A percentile compares a stretch with the other conserved stretches of the same genome.
Evolutionary conservation across 2,329 filamentous ascomycete species (phyloP).

Genomic region (Epicoccum sorghinum): DNA sequence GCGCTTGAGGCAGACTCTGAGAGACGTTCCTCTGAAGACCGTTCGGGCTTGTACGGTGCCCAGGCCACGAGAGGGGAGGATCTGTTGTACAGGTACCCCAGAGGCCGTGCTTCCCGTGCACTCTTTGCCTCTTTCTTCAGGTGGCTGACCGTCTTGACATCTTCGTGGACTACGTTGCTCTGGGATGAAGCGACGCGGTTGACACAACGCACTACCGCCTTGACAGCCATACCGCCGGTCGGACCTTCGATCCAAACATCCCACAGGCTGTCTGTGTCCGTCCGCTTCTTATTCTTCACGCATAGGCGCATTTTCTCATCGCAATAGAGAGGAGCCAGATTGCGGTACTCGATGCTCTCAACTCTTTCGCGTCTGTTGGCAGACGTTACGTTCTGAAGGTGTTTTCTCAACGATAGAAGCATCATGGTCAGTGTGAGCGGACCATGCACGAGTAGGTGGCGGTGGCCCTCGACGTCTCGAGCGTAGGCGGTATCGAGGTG

Average conservation of each 20-base stretch:
- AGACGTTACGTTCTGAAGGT: background rate
- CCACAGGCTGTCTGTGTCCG: constrained; percentile 30
- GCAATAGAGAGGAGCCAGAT: constrained; percentile 80
- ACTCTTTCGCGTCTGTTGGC: constrained; percentile 48
- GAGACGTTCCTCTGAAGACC: no score
- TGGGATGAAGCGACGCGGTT: background rate
- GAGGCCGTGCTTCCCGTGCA: no score
- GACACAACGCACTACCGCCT: constrained; percentile 42
- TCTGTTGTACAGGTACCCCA: no score
- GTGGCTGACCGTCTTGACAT: no score
- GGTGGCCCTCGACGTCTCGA: constrained; percentile 73
- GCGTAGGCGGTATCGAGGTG: constrained; percentile 80
- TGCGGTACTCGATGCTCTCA: constrained; percentile 73
- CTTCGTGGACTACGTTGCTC: background rate
- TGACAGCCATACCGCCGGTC: constrained; percentile 53
- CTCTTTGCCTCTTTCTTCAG: no score
- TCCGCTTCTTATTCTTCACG: constrained; percentile 56
- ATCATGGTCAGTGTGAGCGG: constrained; percentile 81
- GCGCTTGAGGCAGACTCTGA: no score
- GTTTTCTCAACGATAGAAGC: constrained; percentile 65
- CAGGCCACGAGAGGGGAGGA: no score
- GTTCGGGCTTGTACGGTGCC: no score
- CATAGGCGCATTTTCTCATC: constrained; percentile 74
- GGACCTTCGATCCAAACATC: constrained; percentile 51
- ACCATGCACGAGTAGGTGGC: constrained; percentile 81